Percentiles rank a stretch among this genome's conserved stretches.
Conservation (phyloP, 192 early-diverging fungal genomes). For the Entophlyctis luteolus region DNA sequence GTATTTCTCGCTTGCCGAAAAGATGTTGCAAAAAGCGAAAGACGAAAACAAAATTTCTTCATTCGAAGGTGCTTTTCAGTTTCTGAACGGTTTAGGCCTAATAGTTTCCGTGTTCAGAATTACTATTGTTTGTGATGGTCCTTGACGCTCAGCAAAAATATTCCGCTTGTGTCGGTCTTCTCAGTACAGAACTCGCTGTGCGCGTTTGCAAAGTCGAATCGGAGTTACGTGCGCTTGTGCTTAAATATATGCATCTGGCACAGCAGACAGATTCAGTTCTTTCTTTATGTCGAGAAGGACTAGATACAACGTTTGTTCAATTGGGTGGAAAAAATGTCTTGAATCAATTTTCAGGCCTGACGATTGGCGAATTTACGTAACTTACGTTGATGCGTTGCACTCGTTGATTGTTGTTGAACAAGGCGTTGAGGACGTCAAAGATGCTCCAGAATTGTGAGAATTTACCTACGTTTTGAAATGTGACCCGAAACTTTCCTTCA, state of each 20-base stretch:
- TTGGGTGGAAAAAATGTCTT: neutral
- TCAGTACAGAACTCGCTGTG: conserved; percentile 58
- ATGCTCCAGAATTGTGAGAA: conserved; percentile 3
- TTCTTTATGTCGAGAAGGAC: conserved; percentile 1
- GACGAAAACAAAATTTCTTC: conserved; percentile 60
- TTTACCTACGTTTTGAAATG: neutral
- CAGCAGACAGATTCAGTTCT: conserved; percentile 21
- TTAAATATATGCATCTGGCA: conserved; percentile 17
- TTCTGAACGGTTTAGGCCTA: neutral
- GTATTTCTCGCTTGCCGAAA: conserved; percentile 68
- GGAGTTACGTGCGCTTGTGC: conserved; percentile 44
- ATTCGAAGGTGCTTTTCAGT: conserved; percentile 54
- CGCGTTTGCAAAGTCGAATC: conserved; percentile 64
- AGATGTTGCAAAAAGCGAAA: conserved; percentile 77
- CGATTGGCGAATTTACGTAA: conserved; percentile 66
- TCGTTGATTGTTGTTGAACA: conserved; percentile 34
- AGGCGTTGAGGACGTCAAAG: neutral
- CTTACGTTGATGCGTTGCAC: conserved; percentile 60
- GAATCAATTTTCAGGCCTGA: conserved; percentile 50
- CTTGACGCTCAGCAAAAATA: conserved; percentile 67
- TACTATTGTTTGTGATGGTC: conserved; percentile 73
- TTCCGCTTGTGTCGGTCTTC: conserved; percentile 58
- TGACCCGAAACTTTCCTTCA: neutral
- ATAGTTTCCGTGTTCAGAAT: conserved; percentile 41
- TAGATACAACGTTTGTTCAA: neutral